Evolutionary conservation across 2,329 filamentous ascomycete genomes (phyloP).

Genomic region (Colletotrichum spinosum): DNA sequence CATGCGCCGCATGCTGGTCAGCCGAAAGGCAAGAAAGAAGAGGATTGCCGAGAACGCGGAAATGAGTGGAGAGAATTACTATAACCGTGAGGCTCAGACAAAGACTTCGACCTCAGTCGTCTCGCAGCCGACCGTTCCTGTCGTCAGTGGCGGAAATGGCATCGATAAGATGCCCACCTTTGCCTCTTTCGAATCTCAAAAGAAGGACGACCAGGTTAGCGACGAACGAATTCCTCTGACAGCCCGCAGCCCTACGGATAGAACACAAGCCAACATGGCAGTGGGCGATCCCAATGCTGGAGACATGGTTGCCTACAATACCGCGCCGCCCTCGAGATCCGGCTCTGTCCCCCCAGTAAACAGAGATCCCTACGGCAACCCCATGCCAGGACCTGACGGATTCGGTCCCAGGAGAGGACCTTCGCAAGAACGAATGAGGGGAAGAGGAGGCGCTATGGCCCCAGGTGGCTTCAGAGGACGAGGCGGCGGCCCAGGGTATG

Average conservation of each 20-base stretch:
- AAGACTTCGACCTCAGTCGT: slow-evolving; percentile 57
- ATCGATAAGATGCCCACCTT: slow-evolving; percentile 66
- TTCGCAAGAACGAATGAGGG: slow-evolving; percentile 63
- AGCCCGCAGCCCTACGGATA: slow-evolving; percentile 69
- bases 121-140: slow-evolving; percentile 69
- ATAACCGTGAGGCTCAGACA: slow-evolving; percentile 74
- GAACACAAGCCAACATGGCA: slow-evolving; percentile 59
- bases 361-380: slow-evolving; percentile 75
- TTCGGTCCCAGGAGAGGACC: slow-evolving; percentile 61
- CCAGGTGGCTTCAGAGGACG: slow-evolving; percentile 57
- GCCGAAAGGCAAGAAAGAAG: slow-evolving; percentile 91
- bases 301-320: slow-evolving; percentile 48
- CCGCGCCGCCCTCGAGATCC: slow-evolving; percentile 48
- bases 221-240: slow-evolving; percentile 81
- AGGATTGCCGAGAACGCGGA: slow-evolving; percentile 94
- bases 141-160: slow-evolving; percentile 66
- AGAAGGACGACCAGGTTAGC: slow-evolving; percentile 69
- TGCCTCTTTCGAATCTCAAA: slow-evolving; percentile 76
- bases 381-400: slow-evolving; percentile 55
- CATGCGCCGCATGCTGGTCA: slow-evolving; percentile 92
- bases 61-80: slow-evolving; percentile 96
- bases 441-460: slow-evolving; percentile 58
- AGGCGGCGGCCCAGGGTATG: slow-evolving; percentile 53
- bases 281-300: slow-evolving; percentile 52
- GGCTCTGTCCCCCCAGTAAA: slow-evolving; percentile 50